Conservation (phyloP, 2,329 filamentous ascomycete genomes). For the Talaromyces funiculosus region DNA sequence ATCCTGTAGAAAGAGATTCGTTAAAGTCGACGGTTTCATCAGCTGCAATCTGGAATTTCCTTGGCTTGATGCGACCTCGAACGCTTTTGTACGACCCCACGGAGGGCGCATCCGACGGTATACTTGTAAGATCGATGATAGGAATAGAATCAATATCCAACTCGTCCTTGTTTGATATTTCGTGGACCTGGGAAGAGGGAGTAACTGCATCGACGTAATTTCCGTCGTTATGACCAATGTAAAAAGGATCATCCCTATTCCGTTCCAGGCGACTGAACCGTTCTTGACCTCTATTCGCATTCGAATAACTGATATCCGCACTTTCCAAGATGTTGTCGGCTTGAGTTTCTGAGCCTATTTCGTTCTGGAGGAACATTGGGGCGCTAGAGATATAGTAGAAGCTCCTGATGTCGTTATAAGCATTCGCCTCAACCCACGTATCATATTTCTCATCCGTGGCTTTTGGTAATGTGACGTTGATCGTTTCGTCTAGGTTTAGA, state of each 20-base stretch:
- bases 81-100: conserved; percentile 7
- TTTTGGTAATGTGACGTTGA: conserved; percentile 66
- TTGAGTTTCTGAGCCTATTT: conserved; percentile 1
- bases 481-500: conserved; percentile 73
- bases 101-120: conserved; percentile 40
- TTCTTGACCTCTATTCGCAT: background rate
- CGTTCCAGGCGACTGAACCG: conserved; percentile 73
- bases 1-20: conserved; percentile 36
- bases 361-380: conserved; percentile 17
- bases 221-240: conserved; percentile 59
- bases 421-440: conserved; percentile 41
- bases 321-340: background rate
- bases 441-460: conserved; percentile 58
- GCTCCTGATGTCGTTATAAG: conserved; percentile 39
- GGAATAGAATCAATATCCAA: conserved; percentile 93
- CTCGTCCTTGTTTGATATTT: conserved; percentile 66
- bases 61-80: conserved; percentile 18
- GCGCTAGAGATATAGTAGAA: conserved; percentile 37
- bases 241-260: conserved; percentile 91
- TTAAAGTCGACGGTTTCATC: conserved; percentile 64
- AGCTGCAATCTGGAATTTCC: conserved; percentile 60
- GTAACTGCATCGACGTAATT: conserved; percentile 64
- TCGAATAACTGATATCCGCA: background rate
- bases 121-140: conserved; percentile 84
- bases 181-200: conserved; percentile 65